A percentile compares a stretch with the other conserved stretches of the same genome.
Conservation (phyloP, 1,284 basidiomycete genomes). For the Rhodotorula sp. region DNA sequence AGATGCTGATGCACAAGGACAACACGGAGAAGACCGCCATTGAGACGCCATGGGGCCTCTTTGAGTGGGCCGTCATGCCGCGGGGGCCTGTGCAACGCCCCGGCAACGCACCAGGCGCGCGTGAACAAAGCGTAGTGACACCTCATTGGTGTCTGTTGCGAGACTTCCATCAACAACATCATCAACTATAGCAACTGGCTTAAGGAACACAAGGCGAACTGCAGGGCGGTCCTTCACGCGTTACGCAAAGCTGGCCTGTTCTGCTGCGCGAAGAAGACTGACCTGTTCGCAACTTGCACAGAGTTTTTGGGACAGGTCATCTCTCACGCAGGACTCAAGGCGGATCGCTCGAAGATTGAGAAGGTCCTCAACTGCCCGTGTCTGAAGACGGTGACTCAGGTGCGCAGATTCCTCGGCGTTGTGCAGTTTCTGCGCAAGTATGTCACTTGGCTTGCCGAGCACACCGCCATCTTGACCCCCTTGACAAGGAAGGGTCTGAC, state of each 20-base stretch:
- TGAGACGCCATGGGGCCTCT: conserved; percentile 53
- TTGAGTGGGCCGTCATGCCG: conserved; percentile 57
- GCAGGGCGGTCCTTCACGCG: conserved; percentile 44
- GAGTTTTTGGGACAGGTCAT: conserved; percentile 54
- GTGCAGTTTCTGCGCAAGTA: conserved; percentile 52
- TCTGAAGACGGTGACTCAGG: conserved; percentile 47
- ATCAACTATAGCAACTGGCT: conserved; percentile 54
- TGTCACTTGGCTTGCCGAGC: conserved; percentile 50
- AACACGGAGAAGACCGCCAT: conserved; percentile 54
- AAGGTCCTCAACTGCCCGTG: conserved; percentile 52
- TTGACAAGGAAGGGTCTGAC: conserved; percentile 48
- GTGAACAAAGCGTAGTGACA: conserved; percentile 29
- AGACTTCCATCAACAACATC: conserved; percentile 55
- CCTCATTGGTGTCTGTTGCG: conserved; percentile 15
- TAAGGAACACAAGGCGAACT: conserved; percentile 51
- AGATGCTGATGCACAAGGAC: conserved; percentile 53
- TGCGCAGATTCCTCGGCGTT: conserved; percentile 53
- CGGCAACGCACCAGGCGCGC: conserved; percentile 48
- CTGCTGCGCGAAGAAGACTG: conserved; percentile 50
- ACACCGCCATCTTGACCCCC: conserved; percentile 49
- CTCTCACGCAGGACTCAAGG: conserved; percentile 48
- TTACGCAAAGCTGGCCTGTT: conserved; percentile 44
- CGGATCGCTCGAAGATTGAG: conserved; percentile 51
- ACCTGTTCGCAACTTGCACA: conserved; percentile 45
- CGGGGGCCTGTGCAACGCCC: conserved; percentile 54